A percentile compares a stretch with the other conserved stretches of the same genome.
phyloP scores from a whole-genome alignment of 2,329 filamentous ascomycete genomes.

The Fusarium chaquense region DNA sequence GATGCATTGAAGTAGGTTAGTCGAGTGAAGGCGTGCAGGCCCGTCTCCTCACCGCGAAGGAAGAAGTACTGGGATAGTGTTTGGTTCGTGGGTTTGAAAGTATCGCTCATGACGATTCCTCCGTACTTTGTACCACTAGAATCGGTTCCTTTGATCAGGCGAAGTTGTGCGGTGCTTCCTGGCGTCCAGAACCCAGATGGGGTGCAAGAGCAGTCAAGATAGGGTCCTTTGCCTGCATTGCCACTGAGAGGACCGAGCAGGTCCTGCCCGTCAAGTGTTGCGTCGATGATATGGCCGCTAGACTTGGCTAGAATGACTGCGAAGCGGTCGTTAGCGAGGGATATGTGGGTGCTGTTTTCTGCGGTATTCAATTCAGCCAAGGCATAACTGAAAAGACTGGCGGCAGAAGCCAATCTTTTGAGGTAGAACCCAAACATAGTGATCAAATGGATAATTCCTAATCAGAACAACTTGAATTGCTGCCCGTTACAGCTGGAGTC shows the following conservation, averaged over 20 bases:
- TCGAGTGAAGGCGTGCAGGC: constrained; percentile 69
- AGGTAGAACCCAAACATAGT: constrained; percentile 7
- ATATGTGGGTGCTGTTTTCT: constrained; percentile 39
- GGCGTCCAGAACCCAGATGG: constrained; percentile 69
- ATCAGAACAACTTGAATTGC: not conserved
- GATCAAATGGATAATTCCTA: not conserved
- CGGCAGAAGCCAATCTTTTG: constrained; percentile 3
- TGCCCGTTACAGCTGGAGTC: not conserved
- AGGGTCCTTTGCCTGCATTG: constrained; percentile 62
- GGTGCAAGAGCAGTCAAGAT: constrained; percentile 72
- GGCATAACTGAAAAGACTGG: not conserved
- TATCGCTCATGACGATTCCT: constrained; percentile 69
- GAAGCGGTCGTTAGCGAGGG: constrained; percentile 35
- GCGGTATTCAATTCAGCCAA: constrained; percentile 15
- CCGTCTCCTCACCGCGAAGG: constrained; percentile 69
- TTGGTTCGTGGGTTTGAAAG: constrained; percentile 67
- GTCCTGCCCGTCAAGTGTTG: constrained; percentile 53
- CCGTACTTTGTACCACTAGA: constrained; percentile 62
- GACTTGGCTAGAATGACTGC: constrained; percentile 26
- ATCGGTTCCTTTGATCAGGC: constrained; percentile 58
- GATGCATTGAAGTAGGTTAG: constrained; percentile 68
- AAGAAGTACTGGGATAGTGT: constrained; percentile 73
- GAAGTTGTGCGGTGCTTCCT: constrained; percentile 60
- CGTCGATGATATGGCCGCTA: constrained; percentile 35
- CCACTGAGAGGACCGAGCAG: constrained; percentile 58